Conservation (phyloP, 768 basidiomycete species). For the Naganishia vishniacii region DNA sequence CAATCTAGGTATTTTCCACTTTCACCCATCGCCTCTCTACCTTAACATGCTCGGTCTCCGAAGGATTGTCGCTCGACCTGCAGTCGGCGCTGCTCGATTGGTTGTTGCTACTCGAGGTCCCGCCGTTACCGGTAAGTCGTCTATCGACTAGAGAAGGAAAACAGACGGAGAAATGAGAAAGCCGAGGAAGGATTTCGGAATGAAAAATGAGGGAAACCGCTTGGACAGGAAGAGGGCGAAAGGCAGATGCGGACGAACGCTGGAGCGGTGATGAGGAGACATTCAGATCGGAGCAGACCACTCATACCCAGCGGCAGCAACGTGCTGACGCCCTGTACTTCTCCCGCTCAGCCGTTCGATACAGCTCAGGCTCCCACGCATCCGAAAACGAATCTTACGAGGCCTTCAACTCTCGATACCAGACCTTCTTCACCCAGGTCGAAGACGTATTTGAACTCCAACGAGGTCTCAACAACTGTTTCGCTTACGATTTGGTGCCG, state of each 20-base stretch:
- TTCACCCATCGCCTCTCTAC: not conserved
- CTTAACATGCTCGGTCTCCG: conserved; percentile 24
- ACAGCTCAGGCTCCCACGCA: conserved; percentile 51
- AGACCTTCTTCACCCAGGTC: conserved; percentile 83
- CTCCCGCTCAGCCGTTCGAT: conserved; percentile 31
- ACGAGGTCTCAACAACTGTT: conserved; percentile 98
- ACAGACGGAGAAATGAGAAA: not conserved
- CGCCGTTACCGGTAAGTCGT: conserved; percentile 22
- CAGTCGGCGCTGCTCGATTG: conserved; percentile 19
- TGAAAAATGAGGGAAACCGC: too few species aligned
- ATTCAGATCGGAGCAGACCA: too few species aligned
- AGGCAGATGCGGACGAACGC: not conserved
- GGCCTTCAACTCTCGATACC: conserved; percentile 87
- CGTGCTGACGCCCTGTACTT: not conserved
- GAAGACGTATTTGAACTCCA: conserved; percentile 98
- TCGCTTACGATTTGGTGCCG: conserved; percentile 74
- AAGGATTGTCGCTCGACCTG: conserved; percentile 23
- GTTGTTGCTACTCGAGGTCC: conserved; percentile 18
- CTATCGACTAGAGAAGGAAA: not conserved
- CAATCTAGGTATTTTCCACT: conserved; percentile 8
- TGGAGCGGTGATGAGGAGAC: not conserved
- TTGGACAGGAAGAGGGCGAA: not conserved
- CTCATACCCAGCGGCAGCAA: too few species aligned
- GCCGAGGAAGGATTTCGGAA: not conserved
- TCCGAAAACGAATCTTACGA: conserved; percentile 90